Conservation (phyloP, 2,329 filamentous ascomycete genomes). For the Exophiala phaeomuriformis region DNA sequence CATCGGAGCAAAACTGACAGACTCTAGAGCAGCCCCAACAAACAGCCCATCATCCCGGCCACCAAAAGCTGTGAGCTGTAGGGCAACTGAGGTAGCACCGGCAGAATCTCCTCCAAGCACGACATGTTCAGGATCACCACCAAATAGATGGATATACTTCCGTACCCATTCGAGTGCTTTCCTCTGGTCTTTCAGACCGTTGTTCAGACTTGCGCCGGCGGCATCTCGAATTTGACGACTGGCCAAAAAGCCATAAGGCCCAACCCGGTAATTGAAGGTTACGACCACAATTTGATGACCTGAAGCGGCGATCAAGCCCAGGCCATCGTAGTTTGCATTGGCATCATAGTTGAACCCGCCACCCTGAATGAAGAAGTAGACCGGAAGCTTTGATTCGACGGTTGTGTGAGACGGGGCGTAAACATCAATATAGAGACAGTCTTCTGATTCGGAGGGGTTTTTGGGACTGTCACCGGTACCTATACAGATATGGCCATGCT, state of each 20-base stretch:
- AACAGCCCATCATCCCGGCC: slow-evolving; percentile 45
- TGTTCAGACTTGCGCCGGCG: slow-evolving; percentile 48
- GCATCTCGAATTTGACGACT: slow-evolving; percentile 46
- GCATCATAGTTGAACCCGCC: slow-evolving; percentile 57
- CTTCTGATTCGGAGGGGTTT: slow-evolving; percentile 41
- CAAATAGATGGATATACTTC: slow-evolving; percentile 58
- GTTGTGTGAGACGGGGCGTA: slow-evolving; percentile 34
- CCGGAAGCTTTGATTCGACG: slow-evolving; percentile 49
- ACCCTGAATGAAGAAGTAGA: slow-evolving; percentile 57
- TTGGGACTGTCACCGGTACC: slow-evolving; percentile 61
- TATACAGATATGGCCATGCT: slow-evolving; percentile 52
- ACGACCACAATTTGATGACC: slow-evolving; percentile 60
- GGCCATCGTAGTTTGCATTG: slow-evolving; percentile 54
- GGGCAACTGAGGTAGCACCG: slow-evolving; percentile 56
- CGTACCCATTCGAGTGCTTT: slow-evolving; percentile 65
- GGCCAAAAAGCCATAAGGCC: slow-evolving; percentile 64
- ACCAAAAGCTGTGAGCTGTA: slow-evolving; percentile 54
- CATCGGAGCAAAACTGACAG: slow-evolving; percentile 46
- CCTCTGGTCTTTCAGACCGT: slow-evolving; percentile 63
- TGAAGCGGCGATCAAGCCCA: slow-evolving; percentile 53
- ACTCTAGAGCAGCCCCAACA: slow-evolving; percentile 48
- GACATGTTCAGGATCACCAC: slow-evolving; percentile 61
- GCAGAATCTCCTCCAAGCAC: slow-evolving; percentile 63
- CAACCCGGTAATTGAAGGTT: slow-evolving; percentile 69
- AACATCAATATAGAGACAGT: slow-evolving; percentile 40